Base-by-base conservation (phyloP, 495 filamentous ascomycete genomes). In the Xylaria nigripes region DNA sequence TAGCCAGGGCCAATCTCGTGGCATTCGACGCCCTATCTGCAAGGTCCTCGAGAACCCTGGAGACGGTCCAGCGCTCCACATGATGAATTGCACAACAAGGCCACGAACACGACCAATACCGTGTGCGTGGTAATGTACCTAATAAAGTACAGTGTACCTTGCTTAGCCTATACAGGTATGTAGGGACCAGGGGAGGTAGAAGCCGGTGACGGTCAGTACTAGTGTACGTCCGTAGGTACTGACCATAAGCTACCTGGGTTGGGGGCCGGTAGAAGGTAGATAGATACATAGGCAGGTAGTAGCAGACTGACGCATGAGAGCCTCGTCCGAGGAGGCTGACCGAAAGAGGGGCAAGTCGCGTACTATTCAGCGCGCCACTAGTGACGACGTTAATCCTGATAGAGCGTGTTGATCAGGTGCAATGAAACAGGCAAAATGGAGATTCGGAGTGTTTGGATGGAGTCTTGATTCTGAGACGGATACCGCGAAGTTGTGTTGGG, bases 301-400 rank as follows among this genome's bases (percentile, higher is more conserved):
- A 47, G 19, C 23, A 40, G n/a, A 40, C 12, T 30, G 19, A 50
- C 22, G 47, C 32, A 50, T 23, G 7, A 25, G 32, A 40, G 32
- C 47, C 30, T 40, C 32, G 16, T 25, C 32, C 12, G 30, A 50
- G 47, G 32, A 32, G 21, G 24, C 19, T 25, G 47, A 18, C 27
- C 47, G 47, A 36, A 18, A 27, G 19, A 53, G 51, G 8, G 27
- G 30, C 29, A 40, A 34, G 53, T 40, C 46, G 53, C 54, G 29
- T 55, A 27, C 34, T 48, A 48, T 67, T 67, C 64, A 67, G 64
- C 64, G 52, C 53, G 61, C 61, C 64, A 62, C 63, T 62, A 42
- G 34, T 51, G 55, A 15, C 48, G 42, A 51, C 46, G 43, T 64
- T 58, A 50, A 53, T 38, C 61, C 64, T 43, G 63, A 62, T 49